Evolutionary conservation across 495 filamentous ascomycete species (phyloP), one percentile per base, ranked within the genome.

Genomic region (Annulohypoxylon maeteangense): DNA sequence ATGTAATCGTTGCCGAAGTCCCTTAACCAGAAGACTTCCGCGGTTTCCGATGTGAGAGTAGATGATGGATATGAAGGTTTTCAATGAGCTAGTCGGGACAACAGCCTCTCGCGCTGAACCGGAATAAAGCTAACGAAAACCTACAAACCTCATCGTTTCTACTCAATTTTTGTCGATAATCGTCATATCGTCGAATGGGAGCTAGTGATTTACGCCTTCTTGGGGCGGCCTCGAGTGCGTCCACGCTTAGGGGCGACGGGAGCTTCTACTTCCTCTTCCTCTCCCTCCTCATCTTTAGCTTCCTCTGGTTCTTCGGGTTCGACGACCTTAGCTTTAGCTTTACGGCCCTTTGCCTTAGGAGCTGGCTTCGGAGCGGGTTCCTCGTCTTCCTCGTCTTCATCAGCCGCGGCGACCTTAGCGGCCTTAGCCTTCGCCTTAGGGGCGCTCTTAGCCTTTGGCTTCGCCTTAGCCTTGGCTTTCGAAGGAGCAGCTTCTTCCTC

Each of bases 311-410:
- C 47, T 3, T 54, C 50, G 14, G 27, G 12, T n/a, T 48, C 38
- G 27, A 32, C 54, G 18, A 29, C 67, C 45, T 70, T 64, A 25
- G 62, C 66, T 47, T 71, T 75, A 8, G 68, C 68, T 60, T 74
- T 74, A 38, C 78, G 79, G 47, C 68, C 68, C 67, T 75, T 79
- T 23, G 58, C 50, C 62, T 78, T 79, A 3, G 71, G 64, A 20
- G 65, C 58, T 27, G 51, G 53, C 25, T 67, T 74, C 7, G 53
- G 61, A 5, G 36, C 68, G 18, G 58, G 40, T n/a, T 65, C 56
- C 23, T 71, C 68, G 2, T 70, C 62, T 51, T 57, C 68, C 16
- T 71, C 56, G 0, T 57, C 75, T 25, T 71, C 61, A 10, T 60
- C 38, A 18, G 16, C 7, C 36, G 44, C 14, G 60, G 45, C 64